Base-by-base conservation (phyloP, 805 yeast genomes). In the Teunomyces atbi region DNA sequence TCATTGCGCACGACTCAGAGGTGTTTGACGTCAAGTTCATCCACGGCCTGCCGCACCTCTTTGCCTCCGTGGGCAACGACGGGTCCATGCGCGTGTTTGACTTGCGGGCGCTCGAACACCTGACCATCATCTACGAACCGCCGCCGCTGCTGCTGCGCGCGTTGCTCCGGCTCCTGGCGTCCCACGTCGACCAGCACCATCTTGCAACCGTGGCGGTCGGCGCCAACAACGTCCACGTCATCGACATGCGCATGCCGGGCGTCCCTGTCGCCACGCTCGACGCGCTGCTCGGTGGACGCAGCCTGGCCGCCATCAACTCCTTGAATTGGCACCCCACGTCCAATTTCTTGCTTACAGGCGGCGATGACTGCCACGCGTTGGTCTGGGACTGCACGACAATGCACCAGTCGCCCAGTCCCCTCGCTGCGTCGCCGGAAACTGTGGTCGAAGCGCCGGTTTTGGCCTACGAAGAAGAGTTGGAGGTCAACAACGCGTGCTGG, bases 1-100 rank as follows among this genome's bases (percentile, higher is more conserved):
- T 94, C 41, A 94, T 94, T 53, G 98, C 99, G 0, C 99, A 94
- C 65, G 99, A 94, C 62, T 82, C 85, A 52, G 97, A 90, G 64
- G 99, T 94, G 3, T 89, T 81, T 62, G 99, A 94, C 62, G 98
- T 91, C 26, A 80, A 86, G 51, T 94, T 90, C 62, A 69, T 91
- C 42, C 81, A 85, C 42, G 83, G 83, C 13, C 80, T 87, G 29
- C 81, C 85, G 38, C 78, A 86, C 58, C 77, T 91, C 21, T 94
- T 94, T 66, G 88, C 96, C 41, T 85, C 94, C 45, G 96, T 92
- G 45, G 96, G 97, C 2, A 91, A 90, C 44, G 99, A 94, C 66
- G 99, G 99, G 0, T 85, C 95, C 13, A 88, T 91, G 61, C 75
- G 99, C 36, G 86, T 94, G 6, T 94, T 94, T 65, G 99, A 94